Evolutionary conservation across 2,329 filamentous ascomycete genomes (phyloP).

Genomic region (Clathrospora elynae): DNA sequence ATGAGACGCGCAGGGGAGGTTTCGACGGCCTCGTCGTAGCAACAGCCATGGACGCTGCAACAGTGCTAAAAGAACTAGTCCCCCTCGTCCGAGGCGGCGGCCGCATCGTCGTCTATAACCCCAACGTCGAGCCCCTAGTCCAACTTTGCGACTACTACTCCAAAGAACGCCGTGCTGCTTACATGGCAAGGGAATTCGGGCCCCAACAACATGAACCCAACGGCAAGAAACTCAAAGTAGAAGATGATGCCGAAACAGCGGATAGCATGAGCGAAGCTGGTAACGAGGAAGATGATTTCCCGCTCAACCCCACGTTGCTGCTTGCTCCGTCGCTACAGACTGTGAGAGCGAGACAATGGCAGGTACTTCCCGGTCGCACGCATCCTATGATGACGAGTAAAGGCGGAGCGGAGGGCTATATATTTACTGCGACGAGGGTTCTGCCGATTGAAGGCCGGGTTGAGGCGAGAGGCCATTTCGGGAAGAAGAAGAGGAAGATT

Average conservation of each 20-base stretch:
- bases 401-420: conserved; percentile 86
- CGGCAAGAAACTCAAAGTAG: conserved; percentile 26
- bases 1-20: conserved; percentile 72
- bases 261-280: conserved; percentile 21
- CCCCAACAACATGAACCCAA: conserved; percentile 21
- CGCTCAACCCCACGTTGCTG: conserved; percentile 82
- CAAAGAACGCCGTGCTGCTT: conserved; percentile 77
- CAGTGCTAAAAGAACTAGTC: conserved; percentile 74
- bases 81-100: conserved; percentile 84
- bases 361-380: conserved; percentile 87
- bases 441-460: conserved; percentile 79
- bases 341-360: conserved; percentile 78
- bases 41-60: conserved; percentile 78
- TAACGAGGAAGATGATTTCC: conserved; percentile 67
- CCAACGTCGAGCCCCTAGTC: conserved; percentile 77
- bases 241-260: conserved; percentile 22
- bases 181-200: conserved; percentile 39
- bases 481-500: conserved; percentile 67
- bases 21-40: conserved; percentile 86
- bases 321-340: conserved; percentile 82
- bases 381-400: conserved; percentile 91
- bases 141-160: conserved; percentile 83
- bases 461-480: conserved; percentile 77
- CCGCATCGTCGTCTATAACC: conserved; percentile 83
- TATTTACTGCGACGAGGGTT: conserved; percentile 83